Evolutionary conservation across 2,329 filamentous ascomycete genomes (phyloP), one percentile per base, ranked within the genome.

Genomic region (Aspergillus sp.): DNA sequence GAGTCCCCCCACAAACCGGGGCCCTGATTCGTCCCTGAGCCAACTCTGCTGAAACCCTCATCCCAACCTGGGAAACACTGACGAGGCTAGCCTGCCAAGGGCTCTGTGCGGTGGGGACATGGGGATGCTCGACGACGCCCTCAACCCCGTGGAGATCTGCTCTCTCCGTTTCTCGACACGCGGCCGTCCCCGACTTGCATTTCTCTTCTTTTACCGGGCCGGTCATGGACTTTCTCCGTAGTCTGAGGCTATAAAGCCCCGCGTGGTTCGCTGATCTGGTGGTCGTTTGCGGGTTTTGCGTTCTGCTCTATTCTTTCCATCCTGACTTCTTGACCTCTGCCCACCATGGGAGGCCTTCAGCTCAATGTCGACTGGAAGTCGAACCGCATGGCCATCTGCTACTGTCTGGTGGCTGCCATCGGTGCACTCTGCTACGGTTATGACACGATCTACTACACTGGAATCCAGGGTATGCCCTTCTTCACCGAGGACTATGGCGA

Each of bases 361-460:
- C 51, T 67, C 20, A 55, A 59, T 6, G 44, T 66, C 33, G 61
- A 67, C 48, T 67, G 17, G 50, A 54, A 54, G 51, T 60, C 53
- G 54, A 56, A 68, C 41, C 62, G 63, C 48, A 64, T 68, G 64
- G 68, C 68, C 9, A 64, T 66, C 15, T 50, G 62, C 45, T 70
- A 63, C 56, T 70, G 68, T 41, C 53, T 62, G 8, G 63, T 70
- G 17, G 64, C 67, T 6, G 62, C 66, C 24, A 64, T 71, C 17
- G 68, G 68, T 9, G 68, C 68, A 30, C 62, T 70, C 4, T 61
- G 63, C 52, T 71, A 67, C 48, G 68, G 67, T 17, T 70, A 71
- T 45, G 68, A 71, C 40, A 66, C 66, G 13, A 69, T 63, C 6
- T 71, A 70, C 51, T 71, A 70, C 48, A 71, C 60, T 15, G 68